Conservation (phyloP, 73 alveolate species). For the Paramecium pentaurelia region DNA sequence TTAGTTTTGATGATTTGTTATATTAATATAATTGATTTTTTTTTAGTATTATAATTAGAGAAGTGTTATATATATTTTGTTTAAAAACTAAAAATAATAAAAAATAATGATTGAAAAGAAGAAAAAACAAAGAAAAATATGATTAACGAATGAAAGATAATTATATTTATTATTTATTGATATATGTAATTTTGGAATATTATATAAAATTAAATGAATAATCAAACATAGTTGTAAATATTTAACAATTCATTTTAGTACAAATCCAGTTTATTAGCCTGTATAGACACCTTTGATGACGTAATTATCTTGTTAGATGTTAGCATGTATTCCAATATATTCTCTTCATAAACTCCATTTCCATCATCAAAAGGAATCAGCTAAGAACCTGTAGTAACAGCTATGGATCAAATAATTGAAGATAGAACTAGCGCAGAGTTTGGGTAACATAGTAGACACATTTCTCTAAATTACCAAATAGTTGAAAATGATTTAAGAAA, state of each 20-base stretch:
- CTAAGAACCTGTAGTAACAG: neutral
- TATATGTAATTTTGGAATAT: neutral
- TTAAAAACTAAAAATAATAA: neutral
- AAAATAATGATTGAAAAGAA: neutral
- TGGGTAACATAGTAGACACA: neutral
- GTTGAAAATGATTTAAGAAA: neutral
- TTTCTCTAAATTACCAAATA: neutral
- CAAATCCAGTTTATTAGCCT: neutral
- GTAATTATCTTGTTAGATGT: neutral
- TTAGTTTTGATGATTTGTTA: too few relatives aligned
- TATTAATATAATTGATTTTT: too few relatives aligned
- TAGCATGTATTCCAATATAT: neutral
- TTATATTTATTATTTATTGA: neutral
- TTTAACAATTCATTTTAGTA: neutral
- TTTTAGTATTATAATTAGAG: neutral
- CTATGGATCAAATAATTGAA: neutral
- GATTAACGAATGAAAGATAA: neutral
- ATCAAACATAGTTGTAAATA: neutral
- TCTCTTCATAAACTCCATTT: neutral
- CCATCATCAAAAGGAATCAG: neutral
- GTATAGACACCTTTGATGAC: neutral
- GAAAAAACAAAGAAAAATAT: neutral
- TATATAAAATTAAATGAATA: neutral
- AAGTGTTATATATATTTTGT: neutral
- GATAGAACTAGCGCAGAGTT: constrained; percentile 9